Percentiles rank a stretch among this genome's conserved stretches.
Evolutionary conservation across 805 yeast genomes (phyloP).

Genomic region (Candida incommunis): DNA sequence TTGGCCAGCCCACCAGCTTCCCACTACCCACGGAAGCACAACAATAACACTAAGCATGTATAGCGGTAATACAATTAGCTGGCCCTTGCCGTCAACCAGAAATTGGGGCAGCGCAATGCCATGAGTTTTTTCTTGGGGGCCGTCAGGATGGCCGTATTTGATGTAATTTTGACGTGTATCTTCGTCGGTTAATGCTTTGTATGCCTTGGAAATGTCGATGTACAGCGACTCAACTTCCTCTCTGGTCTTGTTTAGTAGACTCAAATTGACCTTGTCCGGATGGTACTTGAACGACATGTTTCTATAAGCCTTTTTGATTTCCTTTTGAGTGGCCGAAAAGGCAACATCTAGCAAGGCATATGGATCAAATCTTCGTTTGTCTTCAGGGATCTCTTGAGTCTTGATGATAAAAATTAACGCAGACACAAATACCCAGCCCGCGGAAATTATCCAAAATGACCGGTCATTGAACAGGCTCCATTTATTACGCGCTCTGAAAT

Average conservation of each 20-base stretch:
- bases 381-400: slow-evolving; percentile 20
- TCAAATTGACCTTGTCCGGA: slow-evolving; percentile 72
- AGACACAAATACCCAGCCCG: slow-evolving; percentile 52
- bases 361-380: slow-evolving; percentile 58
- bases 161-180: slow-evolving; percentile 64
- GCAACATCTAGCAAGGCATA: slow-evolving; percentile 71
- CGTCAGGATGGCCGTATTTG: slow-evolving; percentile 95
- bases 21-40: slow-evolving; percentile 66
- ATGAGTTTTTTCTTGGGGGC: slow-evolving; percentile 78
- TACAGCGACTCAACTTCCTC: slow-evolving; percentile 62
- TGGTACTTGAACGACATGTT: slow-evolving; percentile 79
- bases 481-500: slow-evolving; percentile 23
- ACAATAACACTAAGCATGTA: slow-evolving; percentile 67
- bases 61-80: slow-evolving; percentile 46
- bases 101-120: slow-evolving; percentile 94
- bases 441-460: slow-evolving; percentile 16
- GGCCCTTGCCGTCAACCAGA: slow-evolving; percentile 68
- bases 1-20: slow-evolving; percentile 81
- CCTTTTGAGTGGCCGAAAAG: slow-evolving; percentile 54
- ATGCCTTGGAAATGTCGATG: slow-evolving; percentile 79
- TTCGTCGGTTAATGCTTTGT: slow-evolving; percentile 90
- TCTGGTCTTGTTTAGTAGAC: slow-evolving; percentile 37
- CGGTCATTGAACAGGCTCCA: slow-evolving; percentile 12
- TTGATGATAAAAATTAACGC: slow-evolving; percentile 25
- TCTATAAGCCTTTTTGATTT: slow-evolving; percentile 70